Evolutionary conservation across 2,329 filamentous ascomycete species (phyloP).

Genomic region (Pyrenophora tritici-repentis): DNA sequence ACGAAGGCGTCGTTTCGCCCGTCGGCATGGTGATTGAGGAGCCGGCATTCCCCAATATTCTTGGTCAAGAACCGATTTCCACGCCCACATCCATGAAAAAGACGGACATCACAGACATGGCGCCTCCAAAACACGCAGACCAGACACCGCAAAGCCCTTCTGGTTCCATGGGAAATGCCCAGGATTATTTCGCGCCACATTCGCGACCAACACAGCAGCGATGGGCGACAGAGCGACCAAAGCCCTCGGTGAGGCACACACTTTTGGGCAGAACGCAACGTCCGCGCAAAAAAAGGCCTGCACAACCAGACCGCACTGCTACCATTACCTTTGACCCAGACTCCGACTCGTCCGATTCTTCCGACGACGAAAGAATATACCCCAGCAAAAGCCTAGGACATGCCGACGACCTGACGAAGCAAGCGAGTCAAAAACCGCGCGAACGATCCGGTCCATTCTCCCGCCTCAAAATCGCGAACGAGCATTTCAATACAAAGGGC

Average conservation of each 20-base stretch:
- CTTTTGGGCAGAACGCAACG: slow-evolving; percentile 27
- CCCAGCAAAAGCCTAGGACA: slow-evolving; percentile 25
- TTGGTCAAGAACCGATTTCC: slow-evolving; percentile 9
- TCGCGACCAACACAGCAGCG: slow-evolving; percentile 32
- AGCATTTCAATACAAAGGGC: slow-evolving; percentile 68
- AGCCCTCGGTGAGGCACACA: slow-evolving; percentile 27
- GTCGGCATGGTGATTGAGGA: slow-evolving; percentile 30
- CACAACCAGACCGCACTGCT: slow-evolving; percentile 22
- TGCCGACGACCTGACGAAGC: slow-evolving; percentile 11
- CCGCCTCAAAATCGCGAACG: slow-evolving; percentile 65
- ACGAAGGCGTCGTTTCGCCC: slow-evolving; percentile 18
- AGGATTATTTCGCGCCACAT: slow-evolving; percentile 4
- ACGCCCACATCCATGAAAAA: not conserved
- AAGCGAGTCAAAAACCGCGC: slow-evolving; percentile 13
- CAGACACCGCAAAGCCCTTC: not conserved
- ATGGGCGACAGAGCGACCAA: slow-evolving; percentile 40
- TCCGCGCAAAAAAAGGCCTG: slow-evolving; percentile 14
- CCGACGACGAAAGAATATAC: slow-evolving; percentile 29
- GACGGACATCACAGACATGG: not conserved
- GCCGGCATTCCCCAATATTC: slow-evolving; percentile 29
- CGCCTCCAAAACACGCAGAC: not conserved
- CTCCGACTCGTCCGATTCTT: slow-evolving; percentile 28
- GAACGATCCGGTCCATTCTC: slow-evolving; percentile 48
- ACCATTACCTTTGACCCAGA: slow-evolving; percentile 42
- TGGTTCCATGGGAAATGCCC: not conserved